These are phyloP conservation scores for Lanzia echinophila DNA, from an alignment of 2,329 filamentous ascomycete genomes.

Conservation along the genomic window DNA sequence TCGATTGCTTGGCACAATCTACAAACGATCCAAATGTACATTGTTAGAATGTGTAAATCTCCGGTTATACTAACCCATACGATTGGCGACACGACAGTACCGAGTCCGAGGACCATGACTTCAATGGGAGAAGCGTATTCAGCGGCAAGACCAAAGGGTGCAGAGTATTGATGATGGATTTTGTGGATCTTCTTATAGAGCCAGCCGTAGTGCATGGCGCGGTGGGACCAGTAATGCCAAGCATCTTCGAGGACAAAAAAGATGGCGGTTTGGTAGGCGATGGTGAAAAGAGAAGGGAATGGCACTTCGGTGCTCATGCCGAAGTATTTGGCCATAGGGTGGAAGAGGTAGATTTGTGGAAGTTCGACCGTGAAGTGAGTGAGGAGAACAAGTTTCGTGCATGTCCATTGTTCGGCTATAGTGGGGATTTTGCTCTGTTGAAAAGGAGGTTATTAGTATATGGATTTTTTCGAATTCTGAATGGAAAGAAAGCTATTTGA, in stretches of 20 bases:
- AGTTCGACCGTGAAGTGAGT: constrained; percentile 97
- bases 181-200: constrained; percentile 98
- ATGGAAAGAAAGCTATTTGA: not conserved
- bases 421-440: constrained; percentile 70
- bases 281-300: constrained; percentile 79
- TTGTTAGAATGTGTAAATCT: constrained; percentile 90
- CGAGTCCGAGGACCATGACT: constrained; percentile 87
- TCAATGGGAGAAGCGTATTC: constrained; percentile 98
- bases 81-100: constrained; percentile 76
- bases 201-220: constrained; percentile 85
- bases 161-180: constrained; percentile 98
- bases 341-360: constrained; percentile 98
- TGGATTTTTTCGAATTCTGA: not conserved
- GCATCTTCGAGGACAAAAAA: constrained; percentile 96
- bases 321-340: constrained; percentile 89
- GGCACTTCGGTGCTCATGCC: constrained; percentile 84
- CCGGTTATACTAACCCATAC: constrained; percentile 76
- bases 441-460: not conserved
- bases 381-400: constrained; percentile 84
- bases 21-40: constrained; percentile 93
- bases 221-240: constrained; percentile 98
- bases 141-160: constrained; percentile 90
- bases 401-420: constrained; percentile 89
- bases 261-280: constrained; percentile 83
- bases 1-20: constrained; percentile 97